Percentiles rank a stretch among this genome's conserved stretches.
These are phyloP conservation scores for Thozetella sp. DNA, from an alignment of 495 filamentous ascomycete genomes.

Conservation along the genomic window DNA sequence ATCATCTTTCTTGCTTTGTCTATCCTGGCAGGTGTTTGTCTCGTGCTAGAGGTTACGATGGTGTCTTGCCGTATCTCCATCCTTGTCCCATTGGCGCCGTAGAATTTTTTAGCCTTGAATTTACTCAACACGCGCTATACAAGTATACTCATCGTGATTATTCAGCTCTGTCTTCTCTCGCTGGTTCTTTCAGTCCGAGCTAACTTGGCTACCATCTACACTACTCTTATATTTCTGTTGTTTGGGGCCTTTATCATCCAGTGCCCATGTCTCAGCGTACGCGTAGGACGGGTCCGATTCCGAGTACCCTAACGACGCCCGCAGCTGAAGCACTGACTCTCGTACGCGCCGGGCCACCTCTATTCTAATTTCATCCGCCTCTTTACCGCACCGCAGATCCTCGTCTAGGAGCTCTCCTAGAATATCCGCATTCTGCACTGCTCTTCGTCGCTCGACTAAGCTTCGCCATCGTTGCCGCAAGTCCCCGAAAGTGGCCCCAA, in stretches of 20 bases:
- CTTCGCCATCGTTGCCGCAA: slow-evolving; percentile 68
- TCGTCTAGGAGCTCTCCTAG: slow-evolving; percentile 66
- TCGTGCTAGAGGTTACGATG: too few relatives aligned
- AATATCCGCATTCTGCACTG: slow-evolving; percentile 26
- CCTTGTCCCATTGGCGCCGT: too few relatives aligned
- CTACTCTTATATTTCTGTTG: slow-evolving; percentile 44
- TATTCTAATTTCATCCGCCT: slow-evolving; percentile 77
- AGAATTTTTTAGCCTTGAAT: too few relatives aligned
- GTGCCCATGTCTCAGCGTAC: slow-evolving; percentile 50
- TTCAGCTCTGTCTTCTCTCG: background rate
- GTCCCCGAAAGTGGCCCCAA: slow-evolving; percentile 65
- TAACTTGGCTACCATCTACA: slow-evolving; percentile 47
- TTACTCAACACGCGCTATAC: background rate
- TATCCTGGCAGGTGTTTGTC: too few relatives aligned
- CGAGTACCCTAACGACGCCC: slow-evolving; percentile 66
- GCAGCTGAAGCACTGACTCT: slow-evolving; percentile 76
- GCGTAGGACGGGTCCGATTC: slow-evolving; percentile 69
- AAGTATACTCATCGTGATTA: background rate
- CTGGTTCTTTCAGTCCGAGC: slow-evolving; percentile 25
- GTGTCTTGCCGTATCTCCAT: too few relatives aligned
- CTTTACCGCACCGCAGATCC: slow-evolving; percentile 62
- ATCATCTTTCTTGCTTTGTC: too few relatives aligned
- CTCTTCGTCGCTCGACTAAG: slow-evolving; percentile 40
- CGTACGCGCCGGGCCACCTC: slow-evolving; percentile 81
- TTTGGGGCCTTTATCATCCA: slow-evolving; percentile 22